These are phyloP conservation scores for Kluyveromyces siamensis DNA, from an alignment of 805 yeast species.

Conservation along the genomic window DNA sequence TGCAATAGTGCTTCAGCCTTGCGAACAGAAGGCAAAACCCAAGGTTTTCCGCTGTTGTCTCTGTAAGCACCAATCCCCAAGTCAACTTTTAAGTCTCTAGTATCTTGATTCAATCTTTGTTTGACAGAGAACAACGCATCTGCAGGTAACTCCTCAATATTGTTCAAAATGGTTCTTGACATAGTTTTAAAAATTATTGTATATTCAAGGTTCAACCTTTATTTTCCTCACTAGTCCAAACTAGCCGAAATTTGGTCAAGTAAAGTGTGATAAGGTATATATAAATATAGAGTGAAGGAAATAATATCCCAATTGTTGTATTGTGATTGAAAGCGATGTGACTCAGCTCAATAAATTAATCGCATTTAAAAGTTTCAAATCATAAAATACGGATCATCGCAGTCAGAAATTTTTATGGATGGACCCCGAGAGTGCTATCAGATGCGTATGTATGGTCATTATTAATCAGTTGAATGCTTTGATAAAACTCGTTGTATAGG, in stretches of 20 bases:
- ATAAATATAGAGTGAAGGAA: too few species aligned
- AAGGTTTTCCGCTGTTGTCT: constrained; percentile 80
- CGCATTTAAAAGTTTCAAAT: background rate
- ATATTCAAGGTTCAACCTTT: background rate
- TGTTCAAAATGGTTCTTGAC: constrained; percentile 28
- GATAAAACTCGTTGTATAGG: too few species aligned
- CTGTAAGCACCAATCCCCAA: constrained; percentile 93
- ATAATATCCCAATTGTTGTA: too few species aligned
- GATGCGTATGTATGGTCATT: too few species aligned
- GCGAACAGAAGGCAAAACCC: constrained; percentile 70
- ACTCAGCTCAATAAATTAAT: background rate
- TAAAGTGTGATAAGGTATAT: too few species aligned
- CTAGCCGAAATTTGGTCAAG: background rate
- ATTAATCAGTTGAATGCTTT: too few species aligned
- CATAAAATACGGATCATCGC: background rate
- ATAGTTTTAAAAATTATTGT: constrained; percentile 3
- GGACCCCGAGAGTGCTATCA: too few species aligned
- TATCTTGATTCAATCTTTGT: constrained; percentile 51
- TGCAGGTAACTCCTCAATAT: constrained; percentile 60
- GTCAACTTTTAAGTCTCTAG: constrained; percentile 64
- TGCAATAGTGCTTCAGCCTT: constrained; percentile 60
- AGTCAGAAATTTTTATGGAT: too few species aligned
- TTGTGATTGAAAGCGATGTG: background rate
- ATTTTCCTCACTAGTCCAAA: background rate
- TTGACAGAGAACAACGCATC: constrained; percentile 83